These are phyloP conservation scores for Xylariales sp. DNA, from an alignment of 2,329 filamentous ascomycete species.

Conservation along the genomic window DNA sequence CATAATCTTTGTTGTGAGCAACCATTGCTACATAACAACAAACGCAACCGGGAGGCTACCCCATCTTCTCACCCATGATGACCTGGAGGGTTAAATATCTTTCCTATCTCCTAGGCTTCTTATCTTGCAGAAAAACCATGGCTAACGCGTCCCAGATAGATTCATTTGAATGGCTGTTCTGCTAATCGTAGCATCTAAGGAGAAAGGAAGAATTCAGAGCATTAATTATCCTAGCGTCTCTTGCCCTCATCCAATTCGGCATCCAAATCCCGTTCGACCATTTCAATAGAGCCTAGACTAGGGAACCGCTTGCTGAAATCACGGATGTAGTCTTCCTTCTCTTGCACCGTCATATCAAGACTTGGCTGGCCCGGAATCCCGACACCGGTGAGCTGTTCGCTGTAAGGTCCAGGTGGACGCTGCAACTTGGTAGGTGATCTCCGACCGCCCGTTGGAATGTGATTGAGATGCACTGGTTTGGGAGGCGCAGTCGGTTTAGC, in stretches of 20 bases:
- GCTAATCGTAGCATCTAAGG: no score
- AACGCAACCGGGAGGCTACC: no score
- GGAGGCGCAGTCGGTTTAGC: slow-evolving; percentile 52
- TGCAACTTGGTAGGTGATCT: slow-evolving; percentile 41
- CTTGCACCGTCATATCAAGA: slow-evolving; percentile 50
- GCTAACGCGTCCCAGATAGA: no score
- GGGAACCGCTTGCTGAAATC: slow-evolving; percentile 85
- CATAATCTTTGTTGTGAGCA: no score
- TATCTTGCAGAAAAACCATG: no score
- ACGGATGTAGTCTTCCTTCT: slow-evolving; percentile 61
- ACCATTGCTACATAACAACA: no score
- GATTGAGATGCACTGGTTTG: slow-evolving; percentile 60
- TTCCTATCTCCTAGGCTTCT: no score
- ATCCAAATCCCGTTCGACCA: slow-evolving; percentile 68
- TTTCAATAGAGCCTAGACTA: slow-evolving; percentile 78
- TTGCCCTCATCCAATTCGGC: slow-evolving; percentile 26
- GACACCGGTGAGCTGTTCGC: slow-evolving; percentile 37
- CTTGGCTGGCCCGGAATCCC: slow-evolving; percentile 44
- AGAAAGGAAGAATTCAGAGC: background rate
- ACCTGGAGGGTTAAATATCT: no score
- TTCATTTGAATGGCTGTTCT: no score
- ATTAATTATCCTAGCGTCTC: slow-evolving; percentile 1
- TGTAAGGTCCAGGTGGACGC: slow-evolving; percentile 18
- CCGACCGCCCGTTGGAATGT: slow-evolving; percentile 39
- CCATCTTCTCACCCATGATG: no score